Percentiles rank a stretch among this genome's conserved stretches.
Conservation (phyloP, 352 stramenopile species). For the Phytophthora quininea region DNA sequence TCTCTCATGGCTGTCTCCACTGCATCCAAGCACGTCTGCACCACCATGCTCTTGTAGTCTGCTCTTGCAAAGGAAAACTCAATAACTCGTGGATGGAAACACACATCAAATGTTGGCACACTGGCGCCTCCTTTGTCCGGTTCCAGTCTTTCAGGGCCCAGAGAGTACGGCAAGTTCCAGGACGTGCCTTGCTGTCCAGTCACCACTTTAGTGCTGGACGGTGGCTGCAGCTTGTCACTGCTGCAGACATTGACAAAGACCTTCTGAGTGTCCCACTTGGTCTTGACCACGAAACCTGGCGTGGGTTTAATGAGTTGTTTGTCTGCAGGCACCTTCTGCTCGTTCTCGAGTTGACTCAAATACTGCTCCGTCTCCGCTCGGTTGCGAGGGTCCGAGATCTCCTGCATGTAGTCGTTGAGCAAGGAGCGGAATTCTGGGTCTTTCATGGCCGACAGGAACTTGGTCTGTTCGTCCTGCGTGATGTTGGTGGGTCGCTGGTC, state of each 20-base stretch:
- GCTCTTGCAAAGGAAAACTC: constrained; percentile 56
- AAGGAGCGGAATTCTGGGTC: constrained; percentile 92
- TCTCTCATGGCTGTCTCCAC: constrained; percentile 67
- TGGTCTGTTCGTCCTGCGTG: constrained; percentile 63
- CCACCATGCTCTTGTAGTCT: constrained; percentile 87
- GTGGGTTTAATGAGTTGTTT: constrained; percentile 88
- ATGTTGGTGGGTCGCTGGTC: constrained; percentile 10
- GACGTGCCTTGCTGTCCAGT: constrained; percentile 46
- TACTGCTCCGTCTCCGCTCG: constrained; percentile 92
- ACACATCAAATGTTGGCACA: constrained; percentile 91
- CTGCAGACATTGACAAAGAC: constrained; percentile 95
- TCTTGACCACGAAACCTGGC: constrained; percentile 93
- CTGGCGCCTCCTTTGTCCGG: constrained; percentile 78
- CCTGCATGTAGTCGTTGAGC: constrained; percentile 94
- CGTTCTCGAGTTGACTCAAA: constrained; percentile 85
- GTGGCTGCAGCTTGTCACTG: constrained; percentile 82
- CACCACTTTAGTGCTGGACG: constrained; percentile 56
- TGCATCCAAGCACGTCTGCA: constrained; percentile 87
- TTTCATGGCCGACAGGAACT: constrained; percentile 91
- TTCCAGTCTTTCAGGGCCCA: constrained; percentile 91
- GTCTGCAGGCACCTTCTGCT: constrained; percentile 88
- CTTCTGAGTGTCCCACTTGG: constrained; percentile 69
- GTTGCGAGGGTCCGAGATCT: constrained; percentile 92
- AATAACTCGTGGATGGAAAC: constrained; percentile 90
- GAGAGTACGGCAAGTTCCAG: constrained; percentile 92